A percentile compares a stretch with the other conserved stretches of the same genome.
These are phyloP conservation scores for Kodamaea neixiangensis DNA, from an alignment of 805 yeast genomes.

Conservation along the genomic window DNA sequence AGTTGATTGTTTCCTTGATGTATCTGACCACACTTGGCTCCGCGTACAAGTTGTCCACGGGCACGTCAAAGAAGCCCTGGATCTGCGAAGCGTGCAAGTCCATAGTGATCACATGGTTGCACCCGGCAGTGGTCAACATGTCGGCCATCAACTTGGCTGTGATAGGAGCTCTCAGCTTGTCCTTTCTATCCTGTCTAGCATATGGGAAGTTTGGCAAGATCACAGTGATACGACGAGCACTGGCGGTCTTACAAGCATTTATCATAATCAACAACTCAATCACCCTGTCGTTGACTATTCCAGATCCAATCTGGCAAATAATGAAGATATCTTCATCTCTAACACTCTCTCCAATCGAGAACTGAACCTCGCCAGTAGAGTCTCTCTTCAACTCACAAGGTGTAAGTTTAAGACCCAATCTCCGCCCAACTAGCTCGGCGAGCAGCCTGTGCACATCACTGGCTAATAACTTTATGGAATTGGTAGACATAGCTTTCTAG, in stretches of 20 bases:
- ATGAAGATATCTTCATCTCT: slow-evolving; percentile 84
- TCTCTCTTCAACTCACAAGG: slow-evolving; percentile 67
- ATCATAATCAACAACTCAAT: slow-evolving; percentile 76
- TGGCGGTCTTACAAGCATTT: slow-evolving; percentile 79
- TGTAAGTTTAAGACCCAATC: slow-evolving; percentile 60
- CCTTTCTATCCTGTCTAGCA: slow-evolving; percentile 88
- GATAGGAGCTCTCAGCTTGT: slow-evolving; percentile 81
- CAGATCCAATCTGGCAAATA: slow-evolving; percentile 78
- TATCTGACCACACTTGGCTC: slow-evolving; percentile 80
- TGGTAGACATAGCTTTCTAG: slow-evolving; percentile 58
- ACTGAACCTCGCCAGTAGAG: slow-evolving; percentile 72
- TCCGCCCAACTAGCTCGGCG: slow-evolving; percentile 66
- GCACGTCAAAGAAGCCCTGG: slow-evolving; percentile 82
- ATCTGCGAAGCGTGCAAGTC: slow-evolving; percentile 88
- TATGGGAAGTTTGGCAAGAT: slow-evolving; percentile 83
- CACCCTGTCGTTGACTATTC: slow-evolving; percentile 73
- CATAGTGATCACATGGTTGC: slow-evolving; percentile 85
- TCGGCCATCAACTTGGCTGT: slow-evolving; percentile 86
- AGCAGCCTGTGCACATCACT: slow-evolving; percentile 68
- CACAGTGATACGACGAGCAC: slow-evolving; percentile 81
- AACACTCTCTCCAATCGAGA: slow-evolving; percentile 77
- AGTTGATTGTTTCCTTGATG: slow-evolving; percentile 61
- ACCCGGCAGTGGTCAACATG: slow-evolving; percentile 79
- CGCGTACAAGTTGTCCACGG: slow-evolving; percentile 82
- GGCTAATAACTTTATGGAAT: slow-evolving; percentile 67